Evolutionary conservation across 1,284 basidiomycete genomes (phyloP), one percentile per base, ranked within the genome.

Genomic region (Puccinia horiana): DNA sequence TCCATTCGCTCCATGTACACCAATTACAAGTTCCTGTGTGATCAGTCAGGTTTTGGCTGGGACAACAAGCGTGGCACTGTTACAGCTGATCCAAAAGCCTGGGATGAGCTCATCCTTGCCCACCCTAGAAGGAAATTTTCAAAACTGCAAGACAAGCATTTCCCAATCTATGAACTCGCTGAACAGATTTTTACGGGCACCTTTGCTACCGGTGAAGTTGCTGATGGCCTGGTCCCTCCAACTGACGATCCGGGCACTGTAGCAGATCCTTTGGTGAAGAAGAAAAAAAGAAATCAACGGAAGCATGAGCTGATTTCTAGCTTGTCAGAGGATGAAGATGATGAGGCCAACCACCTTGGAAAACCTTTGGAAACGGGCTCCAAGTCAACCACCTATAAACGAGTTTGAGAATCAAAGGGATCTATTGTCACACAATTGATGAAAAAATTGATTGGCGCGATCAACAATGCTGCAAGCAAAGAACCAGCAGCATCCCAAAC

Each of bases 21-120:
- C 20, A 18, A 67, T 26, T 67, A 67, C 40, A 37, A 67, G 23
- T 67, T 42, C 63, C 63, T 40, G 11, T 67, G 32, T 67, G 63
- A 67, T 8, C 63, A 67, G 40, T 67, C 63, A 3, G 35, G 63
- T 2, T 67, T 67, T 67, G 63, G 63, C 16, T 67, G 63, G 63
- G 63, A 67, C 20, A 9, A 20, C 20, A 20, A 63, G 6, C 6
- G 12, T 32, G 18, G 5, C 20, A 67, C 23, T 5, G 35, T 40
- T 8, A 37, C 35, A 6, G 32, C 63, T 6, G 26, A 63, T 63
- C 35, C 6, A 63, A 63, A 20, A 29, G 32, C 61, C 26, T 63
- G 61, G 16, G 61, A 63, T 23, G 56, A 58, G 56, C 29, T 58
- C 23, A 58, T 58, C n/a, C 23, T 11, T 11, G 56, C 56, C 23